These are phyloP conservation scores for Apodospora peruviana DNA, from an alignment of 495 filamentous ascomycete genomes.

Conservation along the genomic window DNA sequence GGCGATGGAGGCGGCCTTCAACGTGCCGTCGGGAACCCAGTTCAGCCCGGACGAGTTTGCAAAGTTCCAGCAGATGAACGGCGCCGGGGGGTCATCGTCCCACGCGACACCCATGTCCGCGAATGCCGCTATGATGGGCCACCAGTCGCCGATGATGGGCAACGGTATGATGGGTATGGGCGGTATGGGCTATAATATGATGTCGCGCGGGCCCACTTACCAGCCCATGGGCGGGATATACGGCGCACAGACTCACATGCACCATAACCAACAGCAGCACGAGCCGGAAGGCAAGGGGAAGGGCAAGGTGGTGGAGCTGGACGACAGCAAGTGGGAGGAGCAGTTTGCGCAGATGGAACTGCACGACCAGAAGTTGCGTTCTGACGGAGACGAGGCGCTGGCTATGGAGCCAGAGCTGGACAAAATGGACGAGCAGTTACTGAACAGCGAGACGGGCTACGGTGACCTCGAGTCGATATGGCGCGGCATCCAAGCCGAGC, in stretches of 20 bases:
- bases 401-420: conserved; percentile 88
- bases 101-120: conserved; percentile 45
- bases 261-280: conserved; percentile 23
- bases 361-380: conserved; percentile 47
- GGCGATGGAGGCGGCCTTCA: conserved; percentile 76
- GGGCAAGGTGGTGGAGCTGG: conserved; percentile 83
- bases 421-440: conserved; percentile 62
- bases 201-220: conserved; percentile 46
- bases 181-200: conserved; percentile 39
- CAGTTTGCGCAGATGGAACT: conserved; percentile 89
- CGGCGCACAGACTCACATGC: conserved; percentile 43
- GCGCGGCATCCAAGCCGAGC: conserved; percentile 81
- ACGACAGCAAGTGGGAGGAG: conserved; percentile 91
- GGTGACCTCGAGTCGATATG: conserved; percentile 88
- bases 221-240: conserved; percentile 37
- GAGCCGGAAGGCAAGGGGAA: conserved; percentile 71
- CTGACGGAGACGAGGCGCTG: conserved; percentile 55
- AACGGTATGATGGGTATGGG: conserved; percentile 37
- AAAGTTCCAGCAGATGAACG: conserved; percentile 69
- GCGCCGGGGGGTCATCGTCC: conserved; percentile 21
- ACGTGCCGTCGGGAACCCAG: conserved; percentile 50
- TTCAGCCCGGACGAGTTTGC: conserved; percentile 85
- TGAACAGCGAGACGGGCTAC: conserved; percentile 55
- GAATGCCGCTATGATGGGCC: conserved; percentile 20
- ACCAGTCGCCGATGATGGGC: conserved; percentile 56